Percentiles rank a stretch among this genome's conserved stretches.
phyloP scores from a whole-genome alignment of 495 filamentous ascomycete genomes.

The Staphylotrichum tortipilum region DNA sequence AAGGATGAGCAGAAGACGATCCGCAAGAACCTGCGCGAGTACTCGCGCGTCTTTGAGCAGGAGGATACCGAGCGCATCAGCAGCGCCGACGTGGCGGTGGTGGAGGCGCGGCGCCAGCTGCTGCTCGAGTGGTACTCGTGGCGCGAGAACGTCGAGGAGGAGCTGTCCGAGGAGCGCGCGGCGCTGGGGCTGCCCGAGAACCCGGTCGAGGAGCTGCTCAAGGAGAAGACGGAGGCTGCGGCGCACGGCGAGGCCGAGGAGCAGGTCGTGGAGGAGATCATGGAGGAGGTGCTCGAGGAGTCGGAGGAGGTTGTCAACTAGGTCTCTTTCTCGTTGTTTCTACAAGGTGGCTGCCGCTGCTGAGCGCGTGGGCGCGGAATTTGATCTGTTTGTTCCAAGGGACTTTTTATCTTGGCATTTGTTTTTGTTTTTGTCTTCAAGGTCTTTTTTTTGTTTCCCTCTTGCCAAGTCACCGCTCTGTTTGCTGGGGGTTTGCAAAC shows the following conservation, averaged over 20 bases:
- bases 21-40: constrained; percentile 96
- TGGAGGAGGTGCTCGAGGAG: constrained; percentile 93
- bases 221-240: constrained; percentile 34
- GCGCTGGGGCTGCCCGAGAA: constrained; percentile 58
- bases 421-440: too few species aligned
- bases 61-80: constrained; percentile 87
- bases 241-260: constrained; percentile 58
- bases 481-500: too few species aligned
- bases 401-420: too few species aligned
- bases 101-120: constrained; percentile 73
- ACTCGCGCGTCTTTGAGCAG: constrained; percentile 87
- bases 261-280: constrained; percentile 74
- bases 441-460: too few species aligned
- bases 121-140: constrained; percentile 88
- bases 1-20: constrained; percentile 95
- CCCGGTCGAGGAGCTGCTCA: constrained; percentile 49
- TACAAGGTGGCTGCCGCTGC: background rate
- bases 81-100: constrained; percentile 84
- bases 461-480: too few species aligned
- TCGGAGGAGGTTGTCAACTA: constrained; percentile 59
- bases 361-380: background rate
- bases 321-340: background rate
- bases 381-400: background rate
- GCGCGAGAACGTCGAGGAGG: constrained; percentile 64
- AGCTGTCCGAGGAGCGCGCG: constrained; percentile 62